Conservation (phyloP, 257 asterid species). For the Nicotiana otophora region DNA sequence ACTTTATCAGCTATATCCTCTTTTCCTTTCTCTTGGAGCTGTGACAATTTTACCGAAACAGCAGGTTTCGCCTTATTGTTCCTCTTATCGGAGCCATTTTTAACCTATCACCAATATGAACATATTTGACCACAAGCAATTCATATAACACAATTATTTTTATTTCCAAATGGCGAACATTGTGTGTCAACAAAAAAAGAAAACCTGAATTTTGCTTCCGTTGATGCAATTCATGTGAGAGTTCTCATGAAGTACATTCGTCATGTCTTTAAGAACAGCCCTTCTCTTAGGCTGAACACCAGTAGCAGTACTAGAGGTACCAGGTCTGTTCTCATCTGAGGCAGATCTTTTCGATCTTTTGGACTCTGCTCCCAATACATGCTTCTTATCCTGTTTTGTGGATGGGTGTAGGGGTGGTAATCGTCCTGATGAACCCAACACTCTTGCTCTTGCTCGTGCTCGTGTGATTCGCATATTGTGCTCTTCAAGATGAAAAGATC, state of each 20-base stretch:
- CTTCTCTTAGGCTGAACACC: conserved; percentile 53
- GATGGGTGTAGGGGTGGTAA: conserved; percentile 70
- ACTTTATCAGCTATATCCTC: conserved; percentile 20
- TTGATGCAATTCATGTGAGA: conserved; percentile 37
- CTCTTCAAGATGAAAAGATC: conserved; percentile 30
- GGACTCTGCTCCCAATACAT: conserved; percentile 32
- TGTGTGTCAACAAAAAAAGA: not conserved
- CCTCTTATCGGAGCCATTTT: conserved; percentile 29
- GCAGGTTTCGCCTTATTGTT: conserved; percentile 37
- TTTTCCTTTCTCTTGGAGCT: conserved; percentile 25
- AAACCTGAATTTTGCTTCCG: conserved; percentile 50
- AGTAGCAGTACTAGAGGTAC: conserved; percentile 19
- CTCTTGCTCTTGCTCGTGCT: conserved; percentile 66
- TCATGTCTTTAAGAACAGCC: conserved; percentile 72
- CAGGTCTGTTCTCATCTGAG: conserved; percentile 31
- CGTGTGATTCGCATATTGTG: conserved; percentile 58
- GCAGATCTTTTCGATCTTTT: conserved; percentile 46
- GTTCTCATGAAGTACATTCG: conserved; percentile 47
- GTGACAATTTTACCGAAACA: conserved; percentile 21
- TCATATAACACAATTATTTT: not conserved
- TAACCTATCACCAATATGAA: conserved; percentile 16
- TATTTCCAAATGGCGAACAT: not conserved
- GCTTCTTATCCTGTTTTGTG: conserved; percentile 37
- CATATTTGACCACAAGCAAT: not conserved
- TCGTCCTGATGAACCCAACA: conserved; percentile 42